Conservation (phyloP, 805 yeast genomes). For the Torulaspora delbrueckii region DNA sequence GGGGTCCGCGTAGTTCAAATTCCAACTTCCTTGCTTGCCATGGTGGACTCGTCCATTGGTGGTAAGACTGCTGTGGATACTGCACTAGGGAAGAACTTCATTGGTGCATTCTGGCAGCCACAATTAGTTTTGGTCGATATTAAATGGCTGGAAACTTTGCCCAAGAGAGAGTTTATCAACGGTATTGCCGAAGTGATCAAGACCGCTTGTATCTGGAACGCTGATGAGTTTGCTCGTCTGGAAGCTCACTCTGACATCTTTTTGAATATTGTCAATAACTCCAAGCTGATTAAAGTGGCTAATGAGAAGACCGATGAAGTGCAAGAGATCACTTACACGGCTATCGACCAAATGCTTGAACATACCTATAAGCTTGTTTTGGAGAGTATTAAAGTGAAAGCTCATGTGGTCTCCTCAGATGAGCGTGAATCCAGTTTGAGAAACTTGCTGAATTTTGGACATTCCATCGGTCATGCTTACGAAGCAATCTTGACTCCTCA, state of each 20-base stretch:
- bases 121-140: slow-evolving; percentile 81
- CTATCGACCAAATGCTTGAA: slow-evolving; percentile 63
- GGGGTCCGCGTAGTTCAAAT: slow-evolving; percentile 92
- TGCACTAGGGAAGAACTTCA: slow-evolving; percentile 88
- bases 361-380: slow-evolving; percentile 73
- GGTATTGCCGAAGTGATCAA: slow-evolving; percentile 98
- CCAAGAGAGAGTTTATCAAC: slow-evolving; percentile 89
- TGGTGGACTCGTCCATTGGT: slow-evolving; percentile 98
- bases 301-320: slow-evolving; percentile 27
- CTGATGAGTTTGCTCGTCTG: slow-evolving; percentile 74
- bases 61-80: slow-evolving; percentile 98
- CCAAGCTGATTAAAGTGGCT: slow-evolving; percentile 17
- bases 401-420: slow-evolving; percentile 87
- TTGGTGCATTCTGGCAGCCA: slow-evolving; percentile 98
- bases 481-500: slow-evolving; percentile 97
- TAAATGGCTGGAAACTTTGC: slow-evolving; percentile 78
- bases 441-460: slow-evolving; percentile 91
- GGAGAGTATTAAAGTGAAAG: slow-evolving; percentile 86
- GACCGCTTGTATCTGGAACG: slow-evolving; percentile 98
- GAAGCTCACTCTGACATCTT: slow-evolving; percentile 71
- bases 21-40: slow-evolving; percentile 88
- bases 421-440: slow-evolving; percentile 94
- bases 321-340: slow-evolving; percentile 47
- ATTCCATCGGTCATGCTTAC: slow-evolving; percentile 95
- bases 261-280: slow-evolving; percentile 54